phyloP scores from a whole-genome alignment of 2,329 filamentous ascomycete genomes.

The Atkinsonella texensis region DNA sequence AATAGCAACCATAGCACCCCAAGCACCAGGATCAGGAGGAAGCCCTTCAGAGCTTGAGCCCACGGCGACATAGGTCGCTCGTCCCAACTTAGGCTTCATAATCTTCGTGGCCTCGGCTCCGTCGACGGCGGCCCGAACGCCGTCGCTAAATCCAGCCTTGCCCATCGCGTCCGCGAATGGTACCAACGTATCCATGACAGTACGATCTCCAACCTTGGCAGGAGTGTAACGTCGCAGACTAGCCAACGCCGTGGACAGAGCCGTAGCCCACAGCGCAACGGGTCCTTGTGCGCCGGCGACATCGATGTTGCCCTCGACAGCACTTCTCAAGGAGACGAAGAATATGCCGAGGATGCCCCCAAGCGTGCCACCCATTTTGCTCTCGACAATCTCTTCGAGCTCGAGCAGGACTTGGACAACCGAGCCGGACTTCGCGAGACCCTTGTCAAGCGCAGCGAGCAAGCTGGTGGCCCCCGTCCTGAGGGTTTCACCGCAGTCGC shows the following conservation, averaged over 20 bases:
- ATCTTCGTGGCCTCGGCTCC: constrained; percentile 52
- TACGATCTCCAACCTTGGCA: constrained; percentile 42
- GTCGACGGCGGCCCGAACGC: constrained; percentile 44
- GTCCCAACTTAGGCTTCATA: constrained; percentile 52
- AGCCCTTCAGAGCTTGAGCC: constrained; percentile 36
- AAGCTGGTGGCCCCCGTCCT: constrained; percentile 38
- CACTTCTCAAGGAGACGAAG: constrained; percentile 34
- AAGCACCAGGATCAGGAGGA: constrained; percentile 59
- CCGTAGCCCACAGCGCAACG: constrained; percentile 30
- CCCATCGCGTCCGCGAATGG: constrained; percentile 38
- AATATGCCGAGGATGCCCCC: constrained; percentile 43
- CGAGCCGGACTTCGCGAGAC: constrained; percentile 30
- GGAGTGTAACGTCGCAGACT: constrained; percentile 41
- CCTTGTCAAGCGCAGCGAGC: constrained; percentile 31
- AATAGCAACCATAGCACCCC: constrained; percentile 51
- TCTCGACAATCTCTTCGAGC: constrained; percentile 42
- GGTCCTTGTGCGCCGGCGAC: constrained; percentile 19
- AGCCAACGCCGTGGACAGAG: constrained; percentile 29
- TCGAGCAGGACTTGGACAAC: constrained; percentile 34
- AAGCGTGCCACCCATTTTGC: constrained; percentile 41
- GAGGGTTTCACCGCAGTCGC: constrained; percentile 53
- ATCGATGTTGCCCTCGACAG: constrained; percentile 26
- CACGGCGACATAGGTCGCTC: constrained; percentile 55
- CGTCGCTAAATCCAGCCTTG: constrained; percentile 39
- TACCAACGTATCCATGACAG: constrained; percentile 45